Evolutionary conservation across 441 rosid species (phyloP), one percentile per base, ranked within the genome.

Genomic region (Melastoma candidum): DNA sequence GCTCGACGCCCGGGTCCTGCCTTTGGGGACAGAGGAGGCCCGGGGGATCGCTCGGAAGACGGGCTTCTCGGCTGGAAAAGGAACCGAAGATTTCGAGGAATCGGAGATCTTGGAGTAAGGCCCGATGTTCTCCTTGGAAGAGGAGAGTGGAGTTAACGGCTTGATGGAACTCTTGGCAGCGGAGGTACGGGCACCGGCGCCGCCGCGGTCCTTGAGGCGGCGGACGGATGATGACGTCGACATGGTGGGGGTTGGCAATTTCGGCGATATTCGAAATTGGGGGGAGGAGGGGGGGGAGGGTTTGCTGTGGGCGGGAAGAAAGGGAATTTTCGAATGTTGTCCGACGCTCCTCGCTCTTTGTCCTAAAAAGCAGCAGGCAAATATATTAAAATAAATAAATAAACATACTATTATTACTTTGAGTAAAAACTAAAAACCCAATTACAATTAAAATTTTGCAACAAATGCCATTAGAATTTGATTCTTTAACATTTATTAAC

Each of bases 21-120:
- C 99, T 87, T 97, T 79, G 3, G 82, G 70, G 3, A 58, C 87
- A 45, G 83, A 74, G 53, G 84, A 84, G 29, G 82, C 63, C 0
- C 89, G 77, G 2, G 90, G 89, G 12, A 82, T 71, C 0, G 81
- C 64, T 2, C 77, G 71, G 50, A 76, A 71, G 11, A 64, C 47
- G 2, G 99, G 87, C 66, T 83, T 84, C 76, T 76, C 85, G 0
- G 71, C 61, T 26, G 41, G 41, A 4, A 32, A 32, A 32, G 41
- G 41, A 4, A 8, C 41, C 41, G 41, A 32, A 6, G 41, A 32
- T 32, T 8, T 32, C 41, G 7, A 32, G 41, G 41, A 8, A 32
- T 32, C 41, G 8, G 41, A 32, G 41, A 32, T 32, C 41, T 32
- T 32, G 7, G 7, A 4, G 41, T 32, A 8, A 32, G 41, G 80